Percentiles rank a stretch among this genome's conserved stretches.
Conservation (phyloP, 768 basidiomycete species). For the Russula earlei region DNA sequence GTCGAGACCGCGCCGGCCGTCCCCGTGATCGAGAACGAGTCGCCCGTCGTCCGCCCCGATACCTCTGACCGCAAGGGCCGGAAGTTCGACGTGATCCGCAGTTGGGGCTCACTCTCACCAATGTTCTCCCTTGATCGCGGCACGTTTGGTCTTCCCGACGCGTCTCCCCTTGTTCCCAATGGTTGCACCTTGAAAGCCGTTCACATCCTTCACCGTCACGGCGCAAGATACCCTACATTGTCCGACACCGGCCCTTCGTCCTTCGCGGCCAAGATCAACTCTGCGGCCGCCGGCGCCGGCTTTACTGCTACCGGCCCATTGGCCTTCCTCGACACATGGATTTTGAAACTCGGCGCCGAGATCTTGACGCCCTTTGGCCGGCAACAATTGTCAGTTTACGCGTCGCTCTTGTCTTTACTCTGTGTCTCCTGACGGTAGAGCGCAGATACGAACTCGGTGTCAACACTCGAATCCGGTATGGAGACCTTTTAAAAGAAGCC, state of each 20-base stretch:
- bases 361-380: slow-evolving; percentile 41
- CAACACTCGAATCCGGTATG: slow-evolving; percentile 38
- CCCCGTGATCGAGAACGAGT: slow-evolving; percentile 30
- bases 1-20: slow-evolving; percentile 30
- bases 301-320: slow-evolving; percentile 31
- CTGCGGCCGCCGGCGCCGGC: slow-evolving; percentile 22
- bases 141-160: slow-evolving; percentile 38
- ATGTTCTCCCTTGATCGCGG: slow-evolving; percentile 40
- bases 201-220: slow-evolving; percentile 34
- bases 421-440: background rate
- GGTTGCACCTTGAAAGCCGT: slow-evolving; percentile 40
- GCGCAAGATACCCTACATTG: slow-evolving; percentile 37
- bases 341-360: slow-evolving; percentile 38
- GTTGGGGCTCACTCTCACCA: slow-evolving; percentile 42
- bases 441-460: slow-evolving; percentile 35
- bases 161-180: slow-evolving; percentile 37
- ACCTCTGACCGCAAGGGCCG: slow-evolving; percentile 27
- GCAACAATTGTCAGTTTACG: slow-evolving; percentile 29
- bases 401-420: background rate
- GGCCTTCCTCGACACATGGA: slow-evolving; percentile 38
- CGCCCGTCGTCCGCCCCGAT: slow-evolving; percentile 35
- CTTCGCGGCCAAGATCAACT: slow-evolving; percentile 24
- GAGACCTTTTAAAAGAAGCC: slow-evolving; percentile 34
- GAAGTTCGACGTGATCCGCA: slow-evolving; percentile 36
- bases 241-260: slow-evolving; percentile 22